A percentile compares a stretch with the other conserved stretches of the same genome.
Evolutionary conservation across 148 eudicot genomes (phyloP).

Genomic region (Amaranthus cruentus): DNA sequence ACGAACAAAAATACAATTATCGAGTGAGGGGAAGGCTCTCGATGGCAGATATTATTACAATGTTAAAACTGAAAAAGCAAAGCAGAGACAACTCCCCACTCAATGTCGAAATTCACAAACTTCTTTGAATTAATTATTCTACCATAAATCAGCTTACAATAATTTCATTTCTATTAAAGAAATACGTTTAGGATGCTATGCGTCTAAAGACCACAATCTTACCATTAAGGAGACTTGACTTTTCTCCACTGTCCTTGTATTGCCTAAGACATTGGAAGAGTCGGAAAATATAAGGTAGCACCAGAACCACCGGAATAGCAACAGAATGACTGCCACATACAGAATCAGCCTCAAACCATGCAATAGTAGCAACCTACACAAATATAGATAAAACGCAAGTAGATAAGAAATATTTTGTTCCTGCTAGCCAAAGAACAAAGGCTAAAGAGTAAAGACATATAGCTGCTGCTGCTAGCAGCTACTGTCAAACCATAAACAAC

Average conservation of each 20-base stretch:
- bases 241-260: conserved; percentile 89
- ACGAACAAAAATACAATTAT: background rate
- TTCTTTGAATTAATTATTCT: background rate
- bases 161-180: background rate
- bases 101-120: background rate
- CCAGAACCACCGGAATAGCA: conserved; percentile 87
- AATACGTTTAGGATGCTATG: background rate
- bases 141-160: background rate
- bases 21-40: too few species aligned
- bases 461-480: background rate
- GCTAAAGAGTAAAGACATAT: too few species aligned
- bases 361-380: conserved; percentile 93
- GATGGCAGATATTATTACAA: background rate
- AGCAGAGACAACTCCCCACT: background rate
- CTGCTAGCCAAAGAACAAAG: background rate
- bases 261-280: conserved; percentile 93
- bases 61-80: background rate
- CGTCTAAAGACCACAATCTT: conserved; percentile 18
- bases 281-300: conserved; percentile 88
- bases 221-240: conserved; percentile 81
- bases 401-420: background rate
- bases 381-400: conserved; percentile 4
- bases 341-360: conserved; percentile 99
- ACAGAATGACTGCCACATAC: conserved; percentile 98
- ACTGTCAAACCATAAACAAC: background rate